These are phyloP conservation scores for Ramularia collo-cygni DNA, from an alignment of 2,329 filamentous ascomycete species.

Conservation along the genomic window DNA sequence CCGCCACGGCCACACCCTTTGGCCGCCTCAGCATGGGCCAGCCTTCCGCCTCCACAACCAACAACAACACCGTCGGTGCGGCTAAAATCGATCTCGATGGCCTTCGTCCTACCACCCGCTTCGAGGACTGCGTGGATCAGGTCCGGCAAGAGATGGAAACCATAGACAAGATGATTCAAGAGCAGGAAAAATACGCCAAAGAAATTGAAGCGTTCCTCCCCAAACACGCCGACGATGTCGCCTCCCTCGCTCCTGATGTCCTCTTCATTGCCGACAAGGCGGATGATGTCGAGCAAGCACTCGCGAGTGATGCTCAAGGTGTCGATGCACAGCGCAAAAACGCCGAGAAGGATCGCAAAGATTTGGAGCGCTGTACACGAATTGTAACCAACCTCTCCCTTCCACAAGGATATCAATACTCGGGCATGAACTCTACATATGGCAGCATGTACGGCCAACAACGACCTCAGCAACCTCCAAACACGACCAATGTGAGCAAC, in stretches of 20 bases:
- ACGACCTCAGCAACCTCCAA: conserved; percentile 12
- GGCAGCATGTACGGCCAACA: conserved; percentile 16
- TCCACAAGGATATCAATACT: conserved; percentile 56
- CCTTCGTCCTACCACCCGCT: conserved; percentile 80
- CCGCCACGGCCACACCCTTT: conserved; percentile 24
- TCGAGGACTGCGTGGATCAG: conserved; percentile 79
- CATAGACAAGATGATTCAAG: conserved; percentile 73
- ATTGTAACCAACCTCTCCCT: conserved; percentile 69
- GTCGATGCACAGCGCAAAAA: conserved; percentile 52
- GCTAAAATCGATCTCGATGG: conserved; percentile 73
- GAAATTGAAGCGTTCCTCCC: conserved; percentile 64
- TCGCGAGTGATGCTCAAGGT: conserved; percentile 56
- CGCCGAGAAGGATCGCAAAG: conserved; percentile 59
- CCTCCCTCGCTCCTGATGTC: conserved; percentile 59
- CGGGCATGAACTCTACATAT: conserved; percentile 19
- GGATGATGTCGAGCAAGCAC: conserved; percentile 55
- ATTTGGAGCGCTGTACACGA: conserved; percentile 65
- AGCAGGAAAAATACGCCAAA: conserved; percentile 68
- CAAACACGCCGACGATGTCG: conserved; percentile 55
- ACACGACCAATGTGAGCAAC: conserved; percentile 8
- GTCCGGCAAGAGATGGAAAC: conserved; percentile 70
- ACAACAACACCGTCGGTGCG: conserved; percentile 42
- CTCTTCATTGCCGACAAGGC: conserved; percentile 56
- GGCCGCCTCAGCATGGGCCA: conserved; percentile 42
- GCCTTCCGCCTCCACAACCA: conserved; percentile 41